phyloP scores from a whole-genome alignment of 495 filamentous ascomycete genomes.

The Letharia columbiana region DNA sequence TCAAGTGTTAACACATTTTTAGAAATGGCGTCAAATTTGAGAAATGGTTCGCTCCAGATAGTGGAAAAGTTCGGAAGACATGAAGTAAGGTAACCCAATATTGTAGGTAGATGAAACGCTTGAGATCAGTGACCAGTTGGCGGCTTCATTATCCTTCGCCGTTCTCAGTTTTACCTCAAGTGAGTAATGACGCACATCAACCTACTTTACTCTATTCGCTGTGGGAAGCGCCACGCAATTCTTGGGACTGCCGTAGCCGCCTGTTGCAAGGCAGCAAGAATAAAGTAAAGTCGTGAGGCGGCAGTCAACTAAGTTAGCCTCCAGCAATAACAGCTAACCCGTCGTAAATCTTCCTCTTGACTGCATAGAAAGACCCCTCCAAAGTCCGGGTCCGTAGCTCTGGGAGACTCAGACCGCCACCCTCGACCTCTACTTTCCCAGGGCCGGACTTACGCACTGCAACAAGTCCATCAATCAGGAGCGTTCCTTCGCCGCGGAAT shows the following conservation, averaged over 20 bases:
- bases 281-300: background rate
- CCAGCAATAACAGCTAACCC: constrained; percentile 72
- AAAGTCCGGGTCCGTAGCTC: constrained; percentile 33
- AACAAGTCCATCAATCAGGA: constrained; percentile 79
- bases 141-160: background rate
- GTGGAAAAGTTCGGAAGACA: background rate
- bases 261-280: background rate
- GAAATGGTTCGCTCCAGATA: background rate
- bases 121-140: background rate
- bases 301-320: constrained; percentile 34
- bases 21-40: background rate
- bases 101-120: background rate
- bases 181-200: background rate
- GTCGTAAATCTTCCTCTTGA: constrained; percentile 76
- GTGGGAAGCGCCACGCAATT: background rate
- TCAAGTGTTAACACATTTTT: background rate
- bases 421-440: constrained; percentile 84
- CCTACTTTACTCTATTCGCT: background rate
- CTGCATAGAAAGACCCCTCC: constrained; percentile 58
- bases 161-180: background rate
- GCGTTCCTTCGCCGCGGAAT: constrained; percentile 85
- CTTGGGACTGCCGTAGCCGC: background rate
- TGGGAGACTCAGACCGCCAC: constrained; percentile 48
- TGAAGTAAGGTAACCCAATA: background rate
- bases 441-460: constrained; percentile 82